Evolutionary conservation across 2,329 filamentous ascomycete species (phyloP).

Genomic region (Myriosclerotinia curreyana): DNA sequence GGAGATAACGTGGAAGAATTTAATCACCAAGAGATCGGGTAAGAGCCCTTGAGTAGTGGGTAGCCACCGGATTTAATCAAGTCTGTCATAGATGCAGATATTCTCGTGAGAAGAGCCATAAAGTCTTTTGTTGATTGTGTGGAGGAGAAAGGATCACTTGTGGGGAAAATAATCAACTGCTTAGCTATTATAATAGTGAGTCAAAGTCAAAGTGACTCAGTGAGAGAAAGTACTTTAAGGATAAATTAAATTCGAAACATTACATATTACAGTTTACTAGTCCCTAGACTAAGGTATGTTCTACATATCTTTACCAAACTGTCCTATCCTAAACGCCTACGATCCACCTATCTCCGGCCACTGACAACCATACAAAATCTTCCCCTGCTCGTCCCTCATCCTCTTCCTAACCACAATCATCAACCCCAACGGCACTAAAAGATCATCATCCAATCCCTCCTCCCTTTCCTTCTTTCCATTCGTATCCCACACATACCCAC

Average conservation of each 20-base stretch:
- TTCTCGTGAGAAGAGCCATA: not conserved
- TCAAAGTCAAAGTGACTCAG: not conserved
- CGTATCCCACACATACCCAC: not conserved
- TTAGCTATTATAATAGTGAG: not conserved
- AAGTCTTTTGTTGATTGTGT: not conserved
- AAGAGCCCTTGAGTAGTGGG: not conserved
- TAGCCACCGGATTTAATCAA: not conserved
- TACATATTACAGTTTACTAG: too few species aligned
- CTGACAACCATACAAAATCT: not conserved
- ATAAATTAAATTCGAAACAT: too few species aligned
- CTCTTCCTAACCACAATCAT: constrained; percentile 12
- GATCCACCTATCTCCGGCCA: not conserved
- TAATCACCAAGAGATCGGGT: not conserved
- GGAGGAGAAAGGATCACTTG: not conserved
- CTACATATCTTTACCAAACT: not conserved
- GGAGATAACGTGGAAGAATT: not conserved
- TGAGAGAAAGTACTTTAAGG: not conserved
- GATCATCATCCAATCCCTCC: not conserved
- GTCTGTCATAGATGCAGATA: not conserved
- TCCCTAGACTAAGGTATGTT: not conserved
- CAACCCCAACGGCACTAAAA: constrained; percentile 12
- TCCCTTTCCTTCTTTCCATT: not conserved
- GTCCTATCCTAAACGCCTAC: not conserved
- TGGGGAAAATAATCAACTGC: not conserved
- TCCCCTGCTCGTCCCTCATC: not conserved